Evolutionary conservation across 2,329 filamentous ascomycete genomes (phyloP).

Genomic region (Botrytis sinoallii): DNA sequence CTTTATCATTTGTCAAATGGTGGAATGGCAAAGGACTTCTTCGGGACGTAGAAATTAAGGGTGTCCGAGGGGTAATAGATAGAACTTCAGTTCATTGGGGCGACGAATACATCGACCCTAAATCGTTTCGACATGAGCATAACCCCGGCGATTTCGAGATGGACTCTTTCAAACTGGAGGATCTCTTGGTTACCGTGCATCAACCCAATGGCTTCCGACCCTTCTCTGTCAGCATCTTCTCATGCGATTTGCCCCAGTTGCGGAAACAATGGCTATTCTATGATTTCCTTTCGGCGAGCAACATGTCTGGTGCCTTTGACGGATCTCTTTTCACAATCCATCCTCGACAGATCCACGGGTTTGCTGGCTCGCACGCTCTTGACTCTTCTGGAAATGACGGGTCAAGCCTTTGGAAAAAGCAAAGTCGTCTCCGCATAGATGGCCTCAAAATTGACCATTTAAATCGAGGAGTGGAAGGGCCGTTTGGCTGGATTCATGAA

Average conservation of each 20-base stretch:
- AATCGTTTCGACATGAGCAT: conserved; percentile 84
- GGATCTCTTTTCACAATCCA: conserved; percentile 97
- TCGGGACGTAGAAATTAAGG: conserved; percentile 89
- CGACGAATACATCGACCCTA: conserved; percentile 69
- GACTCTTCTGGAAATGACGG: conserved; percentile 58
- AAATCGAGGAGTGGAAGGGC: conserved; percentile 87
- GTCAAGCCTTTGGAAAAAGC: conserved; percentile 85
- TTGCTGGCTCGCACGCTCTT: conserved; percentile 58
- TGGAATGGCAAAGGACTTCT: conserved; percentile 94
- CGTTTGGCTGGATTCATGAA: conserved; percentile 97
- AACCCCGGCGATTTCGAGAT: conserved; percentile 94
- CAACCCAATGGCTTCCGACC: conserved; percentile 90
- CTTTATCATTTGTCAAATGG: conserved; percentile 96
- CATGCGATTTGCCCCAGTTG: conserved; percentile 87
- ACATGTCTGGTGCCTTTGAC: conserved; percentile 94
- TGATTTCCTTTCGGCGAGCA: conserved; percentile 91
- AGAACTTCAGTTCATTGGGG: conserved; percentile 77
- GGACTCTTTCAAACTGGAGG: conserved; percentile 93
- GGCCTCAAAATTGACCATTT: conserved; percentile 93
- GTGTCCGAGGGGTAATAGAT: conserved; percentile 88
- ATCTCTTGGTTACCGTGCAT: conserved; percentile 85
- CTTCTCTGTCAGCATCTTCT: conserved; percentile 92
- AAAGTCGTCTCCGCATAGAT: conserved; percentile 87
- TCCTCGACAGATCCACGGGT: conserved; percentile 82
- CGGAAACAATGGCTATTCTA: conserved; percentile 98